These are phyloP conservation scores for Stachybotrys chlorohalonatus DNA, from an alignment of 2,329 filamentous ascomycete species.

Conservation along the genomic window DNA sequence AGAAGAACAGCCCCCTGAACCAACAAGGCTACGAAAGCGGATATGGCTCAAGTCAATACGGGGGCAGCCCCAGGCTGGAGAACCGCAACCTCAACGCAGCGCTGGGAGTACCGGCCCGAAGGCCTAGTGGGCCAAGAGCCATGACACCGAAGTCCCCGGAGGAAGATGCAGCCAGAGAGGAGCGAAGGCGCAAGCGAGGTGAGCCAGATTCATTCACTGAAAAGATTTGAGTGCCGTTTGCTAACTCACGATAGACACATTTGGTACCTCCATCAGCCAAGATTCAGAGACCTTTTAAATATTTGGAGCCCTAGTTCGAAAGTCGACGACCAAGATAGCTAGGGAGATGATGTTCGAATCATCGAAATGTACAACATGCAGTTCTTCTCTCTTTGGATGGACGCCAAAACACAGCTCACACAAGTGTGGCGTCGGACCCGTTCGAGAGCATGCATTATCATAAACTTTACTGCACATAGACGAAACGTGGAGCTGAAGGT, in stretches of 20 bases:
- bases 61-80: slow-evolving; percentile 45
- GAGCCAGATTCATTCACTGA: slow-evolving; percentile 13
- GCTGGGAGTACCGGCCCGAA: slow-evolving; percentile 39
- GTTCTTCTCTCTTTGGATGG: background rate
- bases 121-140: slow-evolving; percentile 49
- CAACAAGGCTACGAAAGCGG: slow-evolving; percentile 47
- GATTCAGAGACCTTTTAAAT: slow-evolving; percentile 27
- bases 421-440: background rate
- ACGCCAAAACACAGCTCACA: background rate
- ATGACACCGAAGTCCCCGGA: slow-evolving; percentile 50
- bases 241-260: slow-evolving; percentile 19
- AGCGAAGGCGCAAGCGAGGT: slow-evolving; percentile 50
- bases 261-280: slow-evolving; percentile 22
- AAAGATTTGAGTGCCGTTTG: background rate
- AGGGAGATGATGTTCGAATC: background rate
- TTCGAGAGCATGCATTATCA: background rate
- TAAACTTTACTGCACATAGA: background rate
- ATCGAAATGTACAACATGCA: background rate
- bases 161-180: slow-evolving; percentile 35
- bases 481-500: background rate
- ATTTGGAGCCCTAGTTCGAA: slow-evolving; percentile 2
- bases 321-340: too few relatives aligned
- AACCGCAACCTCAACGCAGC: slow-evolving; percentile 49
- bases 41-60: slow-evolving; percentile 45
- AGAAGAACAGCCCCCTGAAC: slow-evolving; percentile 46